These are phyloP conservation scores for Flaveria brownii DNA, from an alignment of 129 eudicot species.

Conservation along the genomic window DNA sequence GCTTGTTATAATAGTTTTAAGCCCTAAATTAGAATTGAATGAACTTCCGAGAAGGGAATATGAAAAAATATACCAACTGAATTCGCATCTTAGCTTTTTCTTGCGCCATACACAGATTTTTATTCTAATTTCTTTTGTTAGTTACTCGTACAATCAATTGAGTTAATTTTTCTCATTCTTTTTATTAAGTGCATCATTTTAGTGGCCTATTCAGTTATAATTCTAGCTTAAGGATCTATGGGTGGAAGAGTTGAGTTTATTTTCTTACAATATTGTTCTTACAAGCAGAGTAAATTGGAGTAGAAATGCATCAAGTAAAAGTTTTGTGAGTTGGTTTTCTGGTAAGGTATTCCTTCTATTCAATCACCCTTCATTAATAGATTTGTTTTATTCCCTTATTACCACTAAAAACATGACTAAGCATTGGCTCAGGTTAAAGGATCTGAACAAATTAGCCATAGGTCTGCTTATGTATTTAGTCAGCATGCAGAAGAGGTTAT, in stretches of 20 bases:
- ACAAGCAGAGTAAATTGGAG: constrained; percentile 42
- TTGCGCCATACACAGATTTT: not conserved
- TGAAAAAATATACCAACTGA: constrained; percentile 6
- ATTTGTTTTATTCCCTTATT: not conserved
- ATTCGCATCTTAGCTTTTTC: not conserved
- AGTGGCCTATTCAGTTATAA: not conserved
- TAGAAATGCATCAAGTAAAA: constrained; percentile 33
- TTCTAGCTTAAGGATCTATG: not conserved
- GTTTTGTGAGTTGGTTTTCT: constrained; percentile 34
- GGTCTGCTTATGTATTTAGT: constrained; percentile 32
- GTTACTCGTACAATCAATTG: not conserved
- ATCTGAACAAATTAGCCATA: constrained; percentile 25
- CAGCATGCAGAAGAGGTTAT: constrained; percentile 52
- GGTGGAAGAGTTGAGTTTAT: not conserved
- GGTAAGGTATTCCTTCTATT: constrained; percentile 43
- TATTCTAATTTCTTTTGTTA: not conserved
- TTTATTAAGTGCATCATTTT: not conserved
- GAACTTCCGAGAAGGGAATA: not conserved
- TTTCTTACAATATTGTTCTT: not conserved
- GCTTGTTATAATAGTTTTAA: not conserved
- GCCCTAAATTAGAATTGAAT: not conserved
- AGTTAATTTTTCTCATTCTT: not conserved
- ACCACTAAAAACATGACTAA: constrained; percentile 16
- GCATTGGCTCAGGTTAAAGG: constrained; percentile 53
- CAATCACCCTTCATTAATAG: not conserved